phyloP scores from a whole-genome alignment of 306 rosid species.

The apple (Malus domestica) region DNA sequence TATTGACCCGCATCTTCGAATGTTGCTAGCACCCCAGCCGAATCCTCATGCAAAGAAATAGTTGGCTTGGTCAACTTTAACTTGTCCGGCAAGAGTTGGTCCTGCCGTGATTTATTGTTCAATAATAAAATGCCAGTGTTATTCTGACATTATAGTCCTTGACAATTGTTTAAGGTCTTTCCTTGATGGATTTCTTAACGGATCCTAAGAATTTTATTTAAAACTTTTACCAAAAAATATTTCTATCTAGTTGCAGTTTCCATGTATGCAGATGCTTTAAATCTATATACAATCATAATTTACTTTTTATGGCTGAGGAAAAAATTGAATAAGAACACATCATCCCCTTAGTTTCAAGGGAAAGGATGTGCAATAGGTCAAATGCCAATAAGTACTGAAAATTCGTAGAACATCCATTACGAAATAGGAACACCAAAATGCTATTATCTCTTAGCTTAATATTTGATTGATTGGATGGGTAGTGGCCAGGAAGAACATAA shows the following conservation, averaged over 20 bases:
- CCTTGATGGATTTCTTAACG: neutral
- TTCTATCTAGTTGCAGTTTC: neutral
- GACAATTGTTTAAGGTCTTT: neutral
- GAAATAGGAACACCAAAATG: neutral
- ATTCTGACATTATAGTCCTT: neutral
- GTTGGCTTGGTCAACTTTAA: neutral
- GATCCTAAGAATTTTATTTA: neutral
- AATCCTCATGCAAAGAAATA: neutral
- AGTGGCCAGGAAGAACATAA: neutral
- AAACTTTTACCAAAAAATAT: neutral
- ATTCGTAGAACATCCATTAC: neutral
- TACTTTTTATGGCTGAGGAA: neutral
- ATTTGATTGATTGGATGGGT: neutral
- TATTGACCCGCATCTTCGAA: constrained; percentile 33
- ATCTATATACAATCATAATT: neutral
- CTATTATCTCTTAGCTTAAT: neutral
- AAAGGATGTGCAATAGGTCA: neutral
- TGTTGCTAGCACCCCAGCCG: constrained; percentile 5
- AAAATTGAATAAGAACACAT: neutral
- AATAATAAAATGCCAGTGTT: neutral
- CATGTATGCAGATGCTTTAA: neutral
- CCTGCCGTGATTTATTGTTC: neutral
- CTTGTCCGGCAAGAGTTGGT: neutral
- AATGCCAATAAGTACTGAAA: neutral
- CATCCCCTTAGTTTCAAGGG: neutral